Evolutionary conservation across 495 filamentous ascomycete genomes (phyloP), one percentile per base, ranked within the genome.

Genomic region (Penicillium verhagenii): DNA sequence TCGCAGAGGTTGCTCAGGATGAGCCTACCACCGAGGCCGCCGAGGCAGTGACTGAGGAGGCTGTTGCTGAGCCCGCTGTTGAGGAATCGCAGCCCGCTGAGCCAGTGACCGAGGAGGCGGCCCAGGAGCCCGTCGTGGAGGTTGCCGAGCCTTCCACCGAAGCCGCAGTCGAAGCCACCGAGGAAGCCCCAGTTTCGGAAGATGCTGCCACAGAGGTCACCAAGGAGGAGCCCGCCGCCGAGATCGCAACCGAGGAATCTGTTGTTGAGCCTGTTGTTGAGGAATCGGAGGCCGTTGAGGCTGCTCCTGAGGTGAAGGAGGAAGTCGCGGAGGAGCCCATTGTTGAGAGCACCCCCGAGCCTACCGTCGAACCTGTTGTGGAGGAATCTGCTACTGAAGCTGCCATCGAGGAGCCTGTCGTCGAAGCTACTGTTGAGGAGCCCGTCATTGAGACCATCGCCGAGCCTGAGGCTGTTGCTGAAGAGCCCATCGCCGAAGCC

Each of bases 141-240:
- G 23, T 28, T 6, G 26, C 31, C 13, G 40, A 46, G 16, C 0
- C 39, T 10, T 11, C 39, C 3, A 23, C 39, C 6, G 19, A 43
- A n/a, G n/a, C 23, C 4, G 39, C 19, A 6, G 39, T 13, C 7
- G 19, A 43, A 13, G 10, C 39, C 14, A 1, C 46, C 35, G 28
- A 48, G 28, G 28, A 48, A n/a, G 19, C 18, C 3, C 35, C 53
- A 2, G 40, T 11, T 11, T 51, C 54, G 37, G 53, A 54, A 24
- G n/a, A 5, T 14, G 44, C n/a, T 11, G n/a, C 19, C 6, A 6
- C 44, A 6, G 10, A 47, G 16, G 44, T 19, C 13, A 18, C 19
- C 38, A 20, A 42, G 38, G 44, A 47, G 19, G 25, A 47, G 44
- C 14, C 44, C 10, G 11, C 13, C 13, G 35, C 20, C 0, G 37